phyloP scores from a whole-genome alignment of 441 rosid species.

The Aquilaria agallochum region DNA sequence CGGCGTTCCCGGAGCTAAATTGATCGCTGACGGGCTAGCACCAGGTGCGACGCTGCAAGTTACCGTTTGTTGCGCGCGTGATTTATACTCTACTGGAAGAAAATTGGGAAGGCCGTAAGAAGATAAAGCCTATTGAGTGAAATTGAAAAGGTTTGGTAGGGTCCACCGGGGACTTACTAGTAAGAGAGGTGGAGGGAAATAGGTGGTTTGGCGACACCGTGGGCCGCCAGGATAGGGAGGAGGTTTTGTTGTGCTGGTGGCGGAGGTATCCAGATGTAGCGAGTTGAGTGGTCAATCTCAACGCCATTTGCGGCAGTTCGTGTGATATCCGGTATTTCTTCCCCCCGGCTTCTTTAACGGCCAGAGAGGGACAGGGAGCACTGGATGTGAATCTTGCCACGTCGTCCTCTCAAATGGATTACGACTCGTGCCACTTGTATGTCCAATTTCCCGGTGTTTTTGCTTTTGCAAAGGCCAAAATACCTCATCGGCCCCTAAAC shows the following conservation, averaged over 20 bases:
- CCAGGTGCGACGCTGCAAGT: conserved; percentile 39
- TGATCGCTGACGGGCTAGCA: conserved; percentile 31
- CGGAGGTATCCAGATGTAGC: conserved; percentile 35
- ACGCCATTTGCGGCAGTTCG: conserved; percentile 33
- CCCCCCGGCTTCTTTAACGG: background rate
- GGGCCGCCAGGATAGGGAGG: conserved; percentile 33
- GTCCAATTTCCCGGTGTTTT: too few relatives aligned
- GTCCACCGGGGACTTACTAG: conserved; percentile 4
- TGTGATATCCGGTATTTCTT: background rate
- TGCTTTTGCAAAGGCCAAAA: too few relatives aligned
- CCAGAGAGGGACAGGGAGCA: conserved; percentile 8
- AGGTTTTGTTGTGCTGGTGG: conserved; percentile 13
- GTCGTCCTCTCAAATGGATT: conserved; percentile 36
- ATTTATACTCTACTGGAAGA: conserved; percentile 21
- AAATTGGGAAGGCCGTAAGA: background rate
- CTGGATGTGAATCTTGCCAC: conserved; percentile 52
- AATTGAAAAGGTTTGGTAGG: background rate
- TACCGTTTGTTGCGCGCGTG: conserved; percentile 16
- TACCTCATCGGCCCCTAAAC: too few relatives aligned
- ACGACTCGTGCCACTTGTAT: conserved; percentile 27
- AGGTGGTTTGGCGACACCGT: conserved; percentile 26
- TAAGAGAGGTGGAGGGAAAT: conserved; percentile 14
- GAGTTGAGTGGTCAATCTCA: conserved; percentile 51
- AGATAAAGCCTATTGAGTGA: background rate
- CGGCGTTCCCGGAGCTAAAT: conserved; percentile 78